Percentiles rank a stretch among this genome's conserved stretches.
Evolutionary conservation across 225 moss, liverwort and hornwort genomes (phyloP).

Genomic region (Climacium dendroides): DNA sequence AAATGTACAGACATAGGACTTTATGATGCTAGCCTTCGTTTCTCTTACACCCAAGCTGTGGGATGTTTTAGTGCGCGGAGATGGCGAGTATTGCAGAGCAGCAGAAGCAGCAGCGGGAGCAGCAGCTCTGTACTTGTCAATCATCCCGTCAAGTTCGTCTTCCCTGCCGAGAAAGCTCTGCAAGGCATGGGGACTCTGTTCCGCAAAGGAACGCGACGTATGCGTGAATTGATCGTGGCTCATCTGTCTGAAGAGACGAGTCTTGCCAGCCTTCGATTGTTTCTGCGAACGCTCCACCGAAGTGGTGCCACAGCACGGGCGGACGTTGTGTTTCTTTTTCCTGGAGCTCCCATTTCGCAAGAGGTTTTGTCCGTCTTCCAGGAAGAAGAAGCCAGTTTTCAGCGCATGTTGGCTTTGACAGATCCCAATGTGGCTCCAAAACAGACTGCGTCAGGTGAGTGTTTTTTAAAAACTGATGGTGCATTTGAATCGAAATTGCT

Average conservation of each 20-base stretch:
- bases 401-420: constrained; percentile 1
- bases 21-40: neutral
- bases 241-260: constrained; percentile 10
- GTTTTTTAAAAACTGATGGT: neutral
- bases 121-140: neutral
- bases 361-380: neutral
- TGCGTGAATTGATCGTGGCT: constrained; percentile 30
- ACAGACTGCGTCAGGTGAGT: neutral
- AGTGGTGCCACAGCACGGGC: constrained; percentile 33
- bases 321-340: constrained; percentile 22
- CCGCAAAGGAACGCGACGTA: constrained; percentile 12
- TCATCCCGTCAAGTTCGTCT: neutral
- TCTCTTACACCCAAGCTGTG: neutral
- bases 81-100: constrained; percentile 23
- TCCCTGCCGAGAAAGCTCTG: constrained; percentile 3
- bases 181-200: constrained; percentile 41
- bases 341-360: neutral
- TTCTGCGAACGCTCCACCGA: constrained; percentile 25
- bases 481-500: neutral
- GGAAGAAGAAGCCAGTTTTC: constrained; percentile 26
- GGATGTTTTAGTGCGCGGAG: neutral
- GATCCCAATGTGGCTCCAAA: neutral
- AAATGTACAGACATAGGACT: neutral
- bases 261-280: neutral
- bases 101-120: neutral